Evolutionary conservation across 257 asterid species (phyloP).

Genomic region (Handroanthus guayacan): DNA sequence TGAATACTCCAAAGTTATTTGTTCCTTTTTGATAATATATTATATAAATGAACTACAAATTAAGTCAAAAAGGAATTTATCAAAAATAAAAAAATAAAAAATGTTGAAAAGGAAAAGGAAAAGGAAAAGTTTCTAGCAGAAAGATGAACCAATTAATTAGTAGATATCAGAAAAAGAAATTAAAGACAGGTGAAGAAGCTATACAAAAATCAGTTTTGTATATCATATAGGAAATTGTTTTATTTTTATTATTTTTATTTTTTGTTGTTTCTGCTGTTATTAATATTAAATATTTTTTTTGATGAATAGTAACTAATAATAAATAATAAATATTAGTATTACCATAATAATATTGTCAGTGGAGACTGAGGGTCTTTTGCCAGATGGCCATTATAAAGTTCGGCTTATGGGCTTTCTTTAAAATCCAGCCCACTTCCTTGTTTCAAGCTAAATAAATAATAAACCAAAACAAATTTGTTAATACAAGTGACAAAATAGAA

Average conservation of each 20-base stretch:
- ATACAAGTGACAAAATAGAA: too few species aligned
- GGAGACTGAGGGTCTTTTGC: not conserved
- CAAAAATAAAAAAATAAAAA: slow-evolving; percentile 21
- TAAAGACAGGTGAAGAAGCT: too few species aligned
- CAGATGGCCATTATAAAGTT: not conserved
- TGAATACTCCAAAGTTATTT: slow-evolving; percentile 16
- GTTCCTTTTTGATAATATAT: not conserved
- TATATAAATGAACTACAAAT: not conserved
- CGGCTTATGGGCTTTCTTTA: slow-evolving; percentile 32
- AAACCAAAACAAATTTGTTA: not conserved
- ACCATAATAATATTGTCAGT: not conserved
- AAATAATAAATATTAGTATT: not conserved
- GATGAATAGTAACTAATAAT: too few species aligned
- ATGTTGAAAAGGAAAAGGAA: slow-evolving; percentile 24
- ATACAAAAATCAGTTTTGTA: too few species aligned
- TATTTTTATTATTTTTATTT: too few species aligned
- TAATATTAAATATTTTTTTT: too few species aligned
- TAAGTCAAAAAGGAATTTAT: slow-evolving; percentile 11
- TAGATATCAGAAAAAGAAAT: too few species aligned
- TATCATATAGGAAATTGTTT: too few species aligned
- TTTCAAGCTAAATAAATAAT: not conserved
- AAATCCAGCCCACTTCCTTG: slow-evolving; percentile 34
- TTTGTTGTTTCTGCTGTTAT: too few species aligned
- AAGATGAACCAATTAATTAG: not conserved
- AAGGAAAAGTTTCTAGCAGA: not conserved